Percentiles rank a stretch among this genome's conserved stretches.
Conservation (phyloP, 1,284 basidiomycete species). For the Anthracocystis walkeri region DNA sequence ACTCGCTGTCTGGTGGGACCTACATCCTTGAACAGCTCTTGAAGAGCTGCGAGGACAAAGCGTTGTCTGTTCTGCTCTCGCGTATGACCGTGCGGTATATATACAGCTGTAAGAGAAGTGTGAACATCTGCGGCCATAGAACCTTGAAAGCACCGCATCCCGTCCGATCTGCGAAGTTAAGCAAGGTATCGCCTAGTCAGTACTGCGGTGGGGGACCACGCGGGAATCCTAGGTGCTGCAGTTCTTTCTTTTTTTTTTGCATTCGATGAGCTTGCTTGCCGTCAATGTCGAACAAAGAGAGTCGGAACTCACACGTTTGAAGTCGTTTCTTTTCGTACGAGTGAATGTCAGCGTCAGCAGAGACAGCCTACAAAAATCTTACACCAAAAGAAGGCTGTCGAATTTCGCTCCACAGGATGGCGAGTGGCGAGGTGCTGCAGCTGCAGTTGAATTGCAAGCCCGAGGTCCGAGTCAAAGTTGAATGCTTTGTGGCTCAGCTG, state of each 20-base stretch:
- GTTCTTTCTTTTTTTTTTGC: slow-evolving; percentile 69
- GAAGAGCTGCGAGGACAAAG: too few relatives aligned
- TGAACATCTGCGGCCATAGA: slow-evolving; percentile 79
- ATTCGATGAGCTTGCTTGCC: too few relatives aligned
- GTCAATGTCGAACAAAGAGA: too few relatives aligned
- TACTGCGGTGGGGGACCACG: slow-evolving; percentile 86
- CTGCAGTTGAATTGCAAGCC: slow-evolving; percentile 5
- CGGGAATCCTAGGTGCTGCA: slow-evolving; percentile 84
- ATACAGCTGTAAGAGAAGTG: too few relatives aligned
- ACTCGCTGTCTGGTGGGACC: too few relatives aligned
- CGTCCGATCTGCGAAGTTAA: slow-evolving; percentile 84
- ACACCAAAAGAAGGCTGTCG: slow-evolving; percentile 18
- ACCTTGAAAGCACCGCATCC: slow-evolving; percentile 83
- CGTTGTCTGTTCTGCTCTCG: too few relatives aligned
- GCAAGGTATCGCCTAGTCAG: slow-evolving; percentile 82
- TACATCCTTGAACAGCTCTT: too few relatives aligned
- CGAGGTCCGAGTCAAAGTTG: slow-evolving; percentile 13
- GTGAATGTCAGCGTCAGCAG: background rate
- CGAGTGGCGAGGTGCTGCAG: slow-evolving; percentile 23
- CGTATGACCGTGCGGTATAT: too few relatives aligned
- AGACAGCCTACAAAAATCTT: slow-evolving; percentile 11
- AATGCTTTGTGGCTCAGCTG: slow-evolving; percentile 19
- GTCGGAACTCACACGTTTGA: background rate
- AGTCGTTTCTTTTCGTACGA: background rate
- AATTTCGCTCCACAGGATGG: slow-evolving; percentile 5